Base-by-base conservation (phyloP, 2,329 filamentous ascomycete species). In the Escovopsis weberi region DNA sequence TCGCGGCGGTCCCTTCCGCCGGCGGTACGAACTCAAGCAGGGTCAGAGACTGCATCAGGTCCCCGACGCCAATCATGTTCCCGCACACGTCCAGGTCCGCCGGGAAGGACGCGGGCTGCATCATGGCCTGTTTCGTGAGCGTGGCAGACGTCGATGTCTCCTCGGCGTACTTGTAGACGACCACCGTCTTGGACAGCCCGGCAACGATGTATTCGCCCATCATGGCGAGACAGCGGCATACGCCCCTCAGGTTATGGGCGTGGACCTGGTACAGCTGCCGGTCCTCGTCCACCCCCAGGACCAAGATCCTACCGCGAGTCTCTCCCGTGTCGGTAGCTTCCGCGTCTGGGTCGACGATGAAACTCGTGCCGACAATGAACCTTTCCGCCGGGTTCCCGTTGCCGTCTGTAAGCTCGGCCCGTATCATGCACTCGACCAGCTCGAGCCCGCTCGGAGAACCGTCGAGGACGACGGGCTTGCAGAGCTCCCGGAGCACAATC, bases 21-120 rank as follows among this genome's bases (percentile, higher is more conserved):
- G 76, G 72, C 3, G 71, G 70, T 0, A 70, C 66, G 55, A 82
- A 91, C 55, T 91, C 71, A 8, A 95, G 68, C 6, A 96, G 65
- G 1, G 82, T 80, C 23, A 94, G 69, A 2, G 85, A 94, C 63
- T 96, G 95, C 84, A 94, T 95, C 38, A 98, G 66, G 55, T 98
- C 91, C 1, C 82, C 84, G 9, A 96, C 79, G 0, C 84, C 85
- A 48, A 98, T 88, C 23, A 75, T 69, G 50, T 81, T 79, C 1
- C 74, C 82, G 1, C 77, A 75, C 12, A 95, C 73, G 9, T 80
- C 78, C 6, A 96, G 59, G 50, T 89, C 85, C 12, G 94, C 76
- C 0, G 91, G 88, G 30, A 85, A 84, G 0, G 87, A 93, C 2
- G 86, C 78, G 2, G 85, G 83, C 11, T 87, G 77, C 59, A 87